Evolutionary conservation across 352 stramenopile genomes (phyloP).

Genomic region (Phytophthora ohioensis): DNA sequence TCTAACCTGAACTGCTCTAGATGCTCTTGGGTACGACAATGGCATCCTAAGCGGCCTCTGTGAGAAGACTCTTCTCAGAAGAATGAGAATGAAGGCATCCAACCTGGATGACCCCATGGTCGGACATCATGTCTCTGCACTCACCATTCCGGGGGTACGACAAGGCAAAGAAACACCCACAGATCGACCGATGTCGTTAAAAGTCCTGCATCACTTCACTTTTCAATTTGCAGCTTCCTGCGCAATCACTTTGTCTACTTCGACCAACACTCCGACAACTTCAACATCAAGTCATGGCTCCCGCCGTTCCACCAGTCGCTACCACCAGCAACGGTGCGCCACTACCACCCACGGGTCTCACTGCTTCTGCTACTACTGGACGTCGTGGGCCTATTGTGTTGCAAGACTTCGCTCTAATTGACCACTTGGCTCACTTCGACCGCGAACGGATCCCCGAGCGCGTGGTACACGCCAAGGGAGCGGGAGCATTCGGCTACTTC

Average conservation of each 20-base stretch:
- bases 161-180: conserved; percentile 1
- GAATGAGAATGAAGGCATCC: neutral
- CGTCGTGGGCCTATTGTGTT: conserved; percentile 64
- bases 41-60: too few relatives aligned
- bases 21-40: too few relatives aligned
- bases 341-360: conserved; percentile 66
- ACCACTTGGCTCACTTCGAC: conserved; percentile 92
- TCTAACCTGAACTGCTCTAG: too few relatives aligned
- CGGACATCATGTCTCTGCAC: conserved; percentile 11
- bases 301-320: conserved; percentile 15
- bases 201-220: neutral
- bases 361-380: conserved; percentile 71
- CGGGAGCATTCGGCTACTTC: conserved; percentile 92
- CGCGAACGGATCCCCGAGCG: conserved; percentile 92
- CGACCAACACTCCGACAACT: neutral
- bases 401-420: conserved; percentile 89
- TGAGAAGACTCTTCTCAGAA: neutral
- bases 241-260: neutral
- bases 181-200: too few relatives aligned
- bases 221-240: neutral
- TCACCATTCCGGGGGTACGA: conserved; percentile 10
- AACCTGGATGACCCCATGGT: conserved; percentile 1
- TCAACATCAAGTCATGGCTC: conserved; percentile 5
- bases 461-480: conserved; percentile 92
- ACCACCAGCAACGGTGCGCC: conserved; percentile 71